Conservation (phyloP, 768 basidiomycete species). For the Rhizopogon roseolus region DNA sequence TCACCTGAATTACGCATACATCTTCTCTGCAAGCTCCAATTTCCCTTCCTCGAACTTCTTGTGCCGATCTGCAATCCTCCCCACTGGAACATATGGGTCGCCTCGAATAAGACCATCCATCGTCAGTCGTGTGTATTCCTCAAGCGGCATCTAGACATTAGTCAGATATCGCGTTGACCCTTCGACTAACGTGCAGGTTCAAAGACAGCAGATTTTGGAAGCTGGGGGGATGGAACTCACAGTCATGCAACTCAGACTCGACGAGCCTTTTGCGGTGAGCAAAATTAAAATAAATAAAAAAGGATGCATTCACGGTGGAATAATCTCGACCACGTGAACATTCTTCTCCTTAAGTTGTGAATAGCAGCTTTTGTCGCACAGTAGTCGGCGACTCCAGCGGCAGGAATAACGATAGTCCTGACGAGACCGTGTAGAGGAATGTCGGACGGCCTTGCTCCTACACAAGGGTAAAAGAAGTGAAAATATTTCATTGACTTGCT, state of each 20-base stretch:
- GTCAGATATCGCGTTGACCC: conserved; percentile 43
- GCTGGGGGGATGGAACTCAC: conserved; percentile 23
- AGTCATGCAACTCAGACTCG: conserved; percentile 59
- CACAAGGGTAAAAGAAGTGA: conserved; percentile 11
- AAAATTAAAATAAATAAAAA: conserved; percentile 3
- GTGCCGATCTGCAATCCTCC: conserved; percentile 10
- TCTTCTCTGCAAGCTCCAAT: conserved; percentile 8
- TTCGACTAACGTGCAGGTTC: conserved; percentile 53
- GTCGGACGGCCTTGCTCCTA: conserved; percentile 36
- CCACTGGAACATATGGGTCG: conserved; percentile 25
- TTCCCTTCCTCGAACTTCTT: conserved; percentile 27
- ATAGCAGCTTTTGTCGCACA: conserved; percentile 56
- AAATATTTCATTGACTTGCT: not conserved
- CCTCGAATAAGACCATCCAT: conserved; percentile 35
- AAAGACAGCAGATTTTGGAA: conserved; percentile 8
- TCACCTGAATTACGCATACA: not conserved
- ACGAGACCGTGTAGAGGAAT: conserved; percentile 48
- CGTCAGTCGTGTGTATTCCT: conserved; percentile 36
- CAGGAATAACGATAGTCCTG: conserved; percentile 45
- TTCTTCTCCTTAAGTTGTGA: conserved; percentile 45
- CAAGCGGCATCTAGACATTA: conserved; percentile 54
- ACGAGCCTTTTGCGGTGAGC: conserved; percentile 36
- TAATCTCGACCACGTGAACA: conserved; percentile 50
- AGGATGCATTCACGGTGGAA: conserved; percentile 44
- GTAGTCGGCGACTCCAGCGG: conserved; percentile 41